Percentiles rank a stretch among this genome's conserved stretches.
Evolutionary conservation across 371 early-diverging fungal species (phyloP).

Genomic region (Globomyces sp.): DNA sequence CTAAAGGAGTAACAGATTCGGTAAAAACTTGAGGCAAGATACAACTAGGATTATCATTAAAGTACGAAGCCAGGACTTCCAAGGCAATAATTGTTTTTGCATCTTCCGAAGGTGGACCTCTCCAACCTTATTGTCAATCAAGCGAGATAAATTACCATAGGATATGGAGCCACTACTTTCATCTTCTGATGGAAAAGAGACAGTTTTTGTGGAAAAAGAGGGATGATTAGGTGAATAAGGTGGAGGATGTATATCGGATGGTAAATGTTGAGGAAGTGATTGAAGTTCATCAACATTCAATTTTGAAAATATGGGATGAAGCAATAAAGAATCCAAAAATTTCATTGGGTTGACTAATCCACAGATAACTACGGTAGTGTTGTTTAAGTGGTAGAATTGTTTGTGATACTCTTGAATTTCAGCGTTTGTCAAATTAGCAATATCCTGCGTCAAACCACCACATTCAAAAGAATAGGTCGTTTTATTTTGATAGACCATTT

Average conservation of each 20-base stretch:
- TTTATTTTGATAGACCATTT: conserved; percentile 46
- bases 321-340: conserved; percentile 33
- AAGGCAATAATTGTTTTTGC: conserved; percentile 50
- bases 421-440: conserved; percentile 62
- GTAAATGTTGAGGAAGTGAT: no score
- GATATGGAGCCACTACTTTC: conserved; percentile 60
- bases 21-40: conserved; percentile 62
- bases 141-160: conserved; percentile 21
- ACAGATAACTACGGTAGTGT: conserved; percentile 63
- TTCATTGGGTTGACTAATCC: conserved; percentile 44
- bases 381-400: conserved; percentile 62
- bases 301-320: no score
- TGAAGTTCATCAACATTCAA: no score
- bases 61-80: conserved; percentile 60
- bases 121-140: conserved; percentile 43
- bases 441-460: conserved; percentile 72
- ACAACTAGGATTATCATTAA: conserved; percentile 58
- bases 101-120: conserved; percentile 59
- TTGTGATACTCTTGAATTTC: conserved; percentile 70
- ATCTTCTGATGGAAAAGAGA: conserved; percentile 57
- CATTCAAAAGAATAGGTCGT: conserved; percentile 66
- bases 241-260: no score
- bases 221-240: no score
- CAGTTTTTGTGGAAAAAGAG: conserved; percentile 31
- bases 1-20: conserved; percentile 54